Evolutionary conservation across 768 basidiomycete species (phyloP), one percentile per base, ranked within the genome.

Genomic region (Amyloporia xantha): DNA sequence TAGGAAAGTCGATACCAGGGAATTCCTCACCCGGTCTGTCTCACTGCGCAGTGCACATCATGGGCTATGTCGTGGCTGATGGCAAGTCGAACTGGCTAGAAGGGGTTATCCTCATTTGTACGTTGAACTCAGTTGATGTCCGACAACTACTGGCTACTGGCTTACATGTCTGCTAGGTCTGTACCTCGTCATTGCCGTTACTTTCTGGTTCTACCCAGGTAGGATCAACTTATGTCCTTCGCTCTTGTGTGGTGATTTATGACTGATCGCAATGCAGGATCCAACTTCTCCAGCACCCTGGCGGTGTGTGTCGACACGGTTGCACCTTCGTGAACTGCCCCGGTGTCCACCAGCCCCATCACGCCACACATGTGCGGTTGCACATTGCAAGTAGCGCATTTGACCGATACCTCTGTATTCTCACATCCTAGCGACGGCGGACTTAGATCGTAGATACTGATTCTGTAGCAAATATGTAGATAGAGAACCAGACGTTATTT

Each of bases 51-150:
- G 67, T 68, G 5, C 51, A 63, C 55, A 87, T 88, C 3, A 89
- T 95, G 66, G 89, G 86, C 60, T 90, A 88, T 59, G 82, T 85
- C 19, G 78, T 94, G 4, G 77, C 81, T 42, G 94, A 96, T 56
- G 91, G 91, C 11, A 86, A 81, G 61, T 88, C 84, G 24, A 95
- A 94, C 64, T 96, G 92, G 82, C 72, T 96, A n/a, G 92, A 95
- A 65, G 91, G 90, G 20, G 66, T 82, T 57, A 81, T 90, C 48
- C 73, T 91, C n/a, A 78, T 90, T 49, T 80, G 83, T 77, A 54
- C 41, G 71, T 62, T 5, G 2, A 4, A 6, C 11, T n/a, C n/a
- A n/a, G n/a, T n/a, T 35, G 10, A 35, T 35, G 10, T 35, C n/a
- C n/a, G 33, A 35, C n/a, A 35, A 9, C n/a, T 9, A n/a, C n/a